Percentiles rank a stretch among this genome's conserved stretches.
Conservation (phyloP, 148 eudicot genomes). For the Chenopodium album region DNA sequence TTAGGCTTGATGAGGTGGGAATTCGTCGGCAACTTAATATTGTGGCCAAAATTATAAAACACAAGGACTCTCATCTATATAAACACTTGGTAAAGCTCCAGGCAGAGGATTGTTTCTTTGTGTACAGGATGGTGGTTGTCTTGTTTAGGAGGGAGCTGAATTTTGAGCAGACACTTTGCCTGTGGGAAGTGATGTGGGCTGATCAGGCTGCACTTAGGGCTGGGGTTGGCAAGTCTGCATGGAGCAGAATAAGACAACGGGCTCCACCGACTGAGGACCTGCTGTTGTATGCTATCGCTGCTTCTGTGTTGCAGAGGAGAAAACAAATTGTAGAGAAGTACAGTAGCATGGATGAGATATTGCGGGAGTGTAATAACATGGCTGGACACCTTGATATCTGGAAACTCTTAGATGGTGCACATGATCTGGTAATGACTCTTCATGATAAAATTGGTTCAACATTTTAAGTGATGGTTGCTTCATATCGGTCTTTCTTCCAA, state of each 20-base stretch:
- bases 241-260: slow-evolving; percentile 87
- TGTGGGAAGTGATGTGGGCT: slow-evolving; percentile 99
- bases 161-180: slow-evolving; percentile 86
- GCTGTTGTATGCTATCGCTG: slow-evolving; percentile 85
- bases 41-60: slow-evolving; percentile 83
- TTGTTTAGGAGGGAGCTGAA: slow-evolving; percentile 83
- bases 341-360: slow-evolving; percentile 93
- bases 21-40: slow-evolving; percentile 74
- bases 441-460: slow-evolving; percentile 71
- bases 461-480: slow-evolving; percentile 13
- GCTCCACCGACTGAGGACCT: slow-evolving; percentile 97
- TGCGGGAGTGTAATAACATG: slow-evolving; percentile 92
- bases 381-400: slow-evolving; percentile 94
- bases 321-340: slow-evolving; percentile 86
- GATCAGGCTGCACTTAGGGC: slow-evolving; percentile 93
- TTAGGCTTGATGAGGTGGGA: slow-evolving; percentile 92
- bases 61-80: slow-evolving; percentile 88
- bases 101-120: slow-evolving; percentile 97
- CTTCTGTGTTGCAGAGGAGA: slow-evolving; percentile 89
- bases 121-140: slow-evolving; percentile 98
- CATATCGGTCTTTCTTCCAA: background rate
- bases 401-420: slow-evolving; percentile 94
- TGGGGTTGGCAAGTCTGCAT: slow-evolving; percentile 82
- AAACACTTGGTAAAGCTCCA: slow-evolving; percentile 84
- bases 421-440: slow-evolving; percentile 78